These are phyloP conservation scores for Boletus subparvulus DNA, from an alignment of 768 basidiomycete species.

Conservation along the genomic window DNA sequence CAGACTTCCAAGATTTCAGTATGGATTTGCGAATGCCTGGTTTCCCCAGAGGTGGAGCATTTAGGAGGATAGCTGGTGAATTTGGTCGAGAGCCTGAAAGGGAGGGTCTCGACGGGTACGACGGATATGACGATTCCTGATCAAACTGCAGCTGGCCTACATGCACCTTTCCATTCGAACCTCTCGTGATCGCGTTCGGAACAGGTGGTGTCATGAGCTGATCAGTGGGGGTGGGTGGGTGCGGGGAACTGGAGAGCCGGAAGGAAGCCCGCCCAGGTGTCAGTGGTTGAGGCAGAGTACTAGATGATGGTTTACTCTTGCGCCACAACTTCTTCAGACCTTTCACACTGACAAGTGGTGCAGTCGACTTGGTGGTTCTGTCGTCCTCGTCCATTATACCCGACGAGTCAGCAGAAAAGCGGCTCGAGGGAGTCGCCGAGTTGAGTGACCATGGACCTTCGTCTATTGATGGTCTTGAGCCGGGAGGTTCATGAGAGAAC, in stretches of 20 bases:
- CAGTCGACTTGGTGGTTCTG: conserved; percentile 27
- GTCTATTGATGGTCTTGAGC: conserved; percentile 25
- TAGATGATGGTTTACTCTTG: conserved; percentile 54
- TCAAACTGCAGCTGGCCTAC: conserved; percentile 63
- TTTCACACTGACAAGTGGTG: conserved; percentile 71
- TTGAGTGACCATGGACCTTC: conserved; percentile 14
- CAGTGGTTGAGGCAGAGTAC: conserved; percentile 36
- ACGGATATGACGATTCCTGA: conserved; percentile 58
- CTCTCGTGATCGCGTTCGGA: conserved; percentile 18
- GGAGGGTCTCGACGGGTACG: conserved; percentile 32
- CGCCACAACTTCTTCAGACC: conserved; percentile 77
- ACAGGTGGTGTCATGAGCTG: conserved; percentile 28
- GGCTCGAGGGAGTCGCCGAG: conserved; percentile 45
- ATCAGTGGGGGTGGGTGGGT: conserved; percentile 38
- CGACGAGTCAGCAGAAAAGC: conserved; percentile 77
- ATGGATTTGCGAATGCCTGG: conserved; percentile 64
- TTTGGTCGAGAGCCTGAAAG: conserved; percentile 33
- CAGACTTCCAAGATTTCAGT: conserved; percentile 61
- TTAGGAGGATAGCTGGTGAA: conserved; percentile 20
- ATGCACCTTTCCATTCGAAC: conserved; percentile 25
- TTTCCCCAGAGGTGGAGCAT: conserved; percentile 40
- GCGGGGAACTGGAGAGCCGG: conserved; percentile 24
- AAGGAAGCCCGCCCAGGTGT: conserved; percentile 40
- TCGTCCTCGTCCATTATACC: conserved; percentile 34
- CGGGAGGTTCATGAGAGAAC: conserved; percentile 20